Evolutionary conservation across 306 rosid genomes (phyloP), one percentile per base, ranked within the genome.

Genomic region (Lathyrus tuberosus): DNA sequence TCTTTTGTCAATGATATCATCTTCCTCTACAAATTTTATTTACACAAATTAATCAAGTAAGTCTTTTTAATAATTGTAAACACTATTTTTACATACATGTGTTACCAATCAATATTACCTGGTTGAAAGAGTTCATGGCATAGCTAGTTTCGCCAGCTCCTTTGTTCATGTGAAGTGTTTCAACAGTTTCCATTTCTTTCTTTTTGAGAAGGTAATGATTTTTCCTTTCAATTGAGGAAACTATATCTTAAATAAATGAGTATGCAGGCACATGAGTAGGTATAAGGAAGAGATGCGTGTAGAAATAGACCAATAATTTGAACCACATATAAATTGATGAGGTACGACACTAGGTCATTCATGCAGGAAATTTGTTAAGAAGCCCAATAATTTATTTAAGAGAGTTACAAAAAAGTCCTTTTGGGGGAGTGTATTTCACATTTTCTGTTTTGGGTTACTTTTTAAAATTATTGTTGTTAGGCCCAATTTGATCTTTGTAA

Each of bases 141-240:
- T 92, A 88, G 80, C 98, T 92, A 33, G 84, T 74, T 15, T 77
- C 83, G 1, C 86, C 96, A 1, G 16, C 70, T 1, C 96, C 96
- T 63, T 84, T 81, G 86, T 86, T 92, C 98, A 89, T 92, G 84
- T 78, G 91, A 53, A 90, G 78, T 3, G 81, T 54, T 73, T 81
- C 80, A 17, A 54, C 14, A 1, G 74, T 77, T 75, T 87, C 78
- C 95, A 92, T 92, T 33, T 70, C 38, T 92, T 26, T 70, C 22
- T 52, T 52, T 3, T 49, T 8, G 26, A n/a, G 8, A 8, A 48
- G 3, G 14, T 20, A 8, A 20, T 20, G n/a, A 52, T 20, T 52
- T 3, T 58, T 11, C 26, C 17, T 9, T 26, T 60, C 33, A 12
- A 10, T 59, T 59, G 4, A 6, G 0, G 7, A 33, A 59, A 59